These are phyloP conservation scores for Seminavis robusta DNA, from an alignment of 108 stramenopile genomes.

Conservation along the genomic window DNA sequence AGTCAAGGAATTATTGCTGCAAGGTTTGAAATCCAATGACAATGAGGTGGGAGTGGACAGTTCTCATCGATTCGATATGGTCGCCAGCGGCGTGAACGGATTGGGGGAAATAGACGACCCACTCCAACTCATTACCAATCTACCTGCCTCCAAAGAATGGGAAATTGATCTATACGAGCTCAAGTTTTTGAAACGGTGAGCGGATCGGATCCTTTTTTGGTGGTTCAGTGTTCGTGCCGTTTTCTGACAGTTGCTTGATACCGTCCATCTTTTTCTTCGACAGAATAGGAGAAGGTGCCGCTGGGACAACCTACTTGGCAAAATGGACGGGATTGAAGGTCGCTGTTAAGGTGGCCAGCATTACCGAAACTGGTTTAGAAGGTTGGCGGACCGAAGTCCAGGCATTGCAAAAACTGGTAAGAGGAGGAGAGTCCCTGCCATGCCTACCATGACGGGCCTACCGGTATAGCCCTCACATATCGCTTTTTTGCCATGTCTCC, in stretches of 20 bases:
- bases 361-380: conserved; percentile 58
- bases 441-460: too few relatives aligned
- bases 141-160: conserved; percentile 48
- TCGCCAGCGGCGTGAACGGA: conserved; percentile 9
- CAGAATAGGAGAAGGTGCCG: conserved; percentile 56
- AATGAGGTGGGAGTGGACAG: not conserved
- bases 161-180: conserved; percentile 70
- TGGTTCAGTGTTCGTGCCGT: not conserved
- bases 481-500: too few relatives aligned
- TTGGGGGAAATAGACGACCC: conserved; percentile 3
- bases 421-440: too few relatives aligned
- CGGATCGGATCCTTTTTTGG: too few relatives aligned
- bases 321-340: conserved; percentile 59
- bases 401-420: conserved; percentile 47
- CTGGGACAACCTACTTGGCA: conserved; percentile 71
- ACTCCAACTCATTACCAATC: not conserved
- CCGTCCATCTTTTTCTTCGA: too few relatives aligned
- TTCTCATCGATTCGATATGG: not conserved
- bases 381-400: conserved; percentile 66
- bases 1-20: conserved; percentile 20
- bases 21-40: conserved; percentile 10
- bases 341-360: conserved; percentile 71
- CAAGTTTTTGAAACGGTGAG: conserved; percentile 53
- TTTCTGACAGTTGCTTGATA: not conserved
- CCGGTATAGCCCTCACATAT: too few relatives aligned